Evolutionary conservation across 306 rosid genomes (phyloP).

Genomic region (Mimosa bimucronata): DNA sequence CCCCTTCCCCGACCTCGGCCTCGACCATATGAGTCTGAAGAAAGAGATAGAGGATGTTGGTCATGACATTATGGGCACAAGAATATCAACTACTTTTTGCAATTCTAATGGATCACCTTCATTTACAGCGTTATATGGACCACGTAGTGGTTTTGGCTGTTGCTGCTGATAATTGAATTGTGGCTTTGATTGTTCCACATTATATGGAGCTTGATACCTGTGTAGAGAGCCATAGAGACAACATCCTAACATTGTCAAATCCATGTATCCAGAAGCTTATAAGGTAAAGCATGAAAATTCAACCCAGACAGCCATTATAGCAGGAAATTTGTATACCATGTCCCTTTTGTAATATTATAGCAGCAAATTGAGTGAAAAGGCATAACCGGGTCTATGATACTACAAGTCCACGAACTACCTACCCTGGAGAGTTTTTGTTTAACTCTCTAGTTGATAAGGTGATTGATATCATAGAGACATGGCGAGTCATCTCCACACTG

Average conservation of each 20-base stretch:
- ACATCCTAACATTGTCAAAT: slow-evolving; percentile 20
- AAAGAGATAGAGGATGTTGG: slow-evolving; percentile 26
- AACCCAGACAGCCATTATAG: background rate
- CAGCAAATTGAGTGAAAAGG: slow-evolving; percentile 17
- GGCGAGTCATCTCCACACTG: slow-evolving; percentile 99
- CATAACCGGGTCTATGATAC: slow-evolving; percentile 1
- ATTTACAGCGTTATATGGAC: slow-evolving; percentile 67
- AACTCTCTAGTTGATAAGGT: slow-evolving; percentile 74
- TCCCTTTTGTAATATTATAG: background rate
- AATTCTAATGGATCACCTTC: slow-evolving; percentile 59
- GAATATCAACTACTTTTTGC: background rate
- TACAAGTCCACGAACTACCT: slow-evolving; percentile 31
- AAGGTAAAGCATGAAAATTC: slow-evolving; percentile 3
- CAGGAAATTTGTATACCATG: background rate
- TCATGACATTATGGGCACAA: background rate
- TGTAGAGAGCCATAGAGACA: slow-evolving; percentile 19
- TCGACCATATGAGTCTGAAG: slow-evolving; percentile 75
- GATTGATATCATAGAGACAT: slow-evolving; percentile 95
- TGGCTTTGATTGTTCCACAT: slow-evolving; percentile 63
- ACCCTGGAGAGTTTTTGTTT: slow-evolving; percentile 87
- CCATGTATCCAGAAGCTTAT: slow-evolving; percentile 9
- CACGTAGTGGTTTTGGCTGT: slow-evolving; percentile 67
- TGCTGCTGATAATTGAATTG: slow-evolving; percentile 79
- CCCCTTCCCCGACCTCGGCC: slow-evolving; percentile 87
- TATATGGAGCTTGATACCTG: slow-evolving; percentile 82